Percentiles rank a stretch among this genome's conserved stretches.
phyloP scores from a whole-genome alignment of 352 stramenopile genomes.

The Pythium rhizo-oryzae region DNA sequence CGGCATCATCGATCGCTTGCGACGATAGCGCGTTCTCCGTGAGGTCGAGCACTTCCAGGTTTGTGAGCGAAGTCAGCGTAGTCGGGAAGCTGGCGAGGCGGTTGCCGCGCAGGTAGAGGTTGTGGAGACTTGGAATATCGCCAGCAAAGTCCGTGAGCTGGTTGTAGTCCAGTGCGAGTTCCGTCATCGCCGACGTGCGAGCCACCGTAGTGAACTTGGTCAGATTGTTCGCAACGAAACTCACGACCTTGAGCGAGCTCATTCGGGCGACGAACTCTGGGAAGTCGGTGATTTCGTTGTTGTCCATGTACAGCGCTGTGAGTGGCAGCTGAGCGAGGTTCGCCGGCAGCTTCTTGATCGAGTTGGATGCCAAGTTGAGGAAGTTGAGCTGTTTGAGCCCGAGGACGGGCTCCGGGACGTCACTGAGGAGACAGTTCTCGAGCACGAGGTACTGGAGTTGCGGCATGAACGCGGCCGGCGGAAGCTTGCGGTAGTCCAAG shows the following conservation, averaged over 20 bases:
- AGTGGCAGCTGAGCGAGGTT: slow-evolving; percentile 9
- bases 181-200: slow-evolving; percentile 9
- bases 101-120: slow-evolving; percentile 21
- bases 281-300: slow-evolving; percentile 22
- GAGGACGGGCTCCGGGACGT: slow-evolving; percentile 2
- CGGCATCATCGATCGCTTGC: slow-evolving; percentile 1
- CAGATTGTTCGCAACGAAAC: slow-evolving; percentile 15
- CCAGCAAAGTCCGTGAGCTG: slow-evolving; percentile 26
- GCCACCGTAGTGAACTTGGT: slow-evolving; percentile 1
- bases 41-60: slow-evolving; percentile 17
- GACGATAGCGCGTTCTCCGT: slow-evolving; percentile 18
- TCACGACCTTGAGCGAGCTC: slow-evolving; percentile 17
- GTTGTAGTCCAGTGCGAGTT: slow-evolving; percentile 25
- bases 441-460: slow-evolving; percentile 25
- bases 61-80: slow-evolving; percentile 12
- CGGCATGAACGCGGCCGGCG: not conserved
- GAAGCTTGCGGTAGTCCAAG: slow-evolving; percentile 19
- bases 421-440: slow-evolving; percentile 18
- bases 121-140: slow-evolving; percentile 19
- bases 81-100: slow-evolving; percentile 19
- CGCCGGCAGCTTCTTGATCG: not conserved
- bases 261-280: slow-evolving; percentile 7
- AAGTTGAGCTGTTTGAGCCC: slow-evolving; percentile 13
- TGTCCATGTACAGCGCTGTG: slow-evolving; percentile 5
- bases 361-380: slow-evolving; percentile 19